A percentile compares a stretch with the other conserved stretches of the same genome.
These are phyloP conservation scores for Saturnispora dispora DNA, from an alignment of 805 yeast genomes.

Conservation along the genomic window DNA sequence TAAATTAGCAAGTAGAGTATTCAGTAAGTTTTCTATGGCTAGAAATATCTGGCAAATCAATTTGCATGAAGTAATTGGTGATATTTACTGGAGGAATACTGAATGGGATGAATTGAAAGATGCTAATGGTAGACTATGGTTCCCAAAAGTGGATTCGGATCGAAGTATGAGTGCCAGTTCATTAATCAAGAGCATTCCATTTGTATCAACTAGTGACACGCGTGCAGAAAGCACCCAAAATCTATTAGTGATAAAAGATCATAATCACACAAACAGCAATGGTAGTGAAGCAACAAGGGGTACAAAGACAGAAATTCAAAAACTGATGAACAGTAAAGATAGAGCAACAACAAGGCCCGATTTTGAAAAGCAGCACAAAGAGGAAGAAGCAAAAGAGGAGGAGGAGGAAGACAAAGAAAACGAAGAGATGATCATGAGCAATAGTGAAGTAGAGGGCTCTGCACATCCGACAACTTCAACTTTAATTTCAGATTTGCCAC, in stretches of 20 bases:
- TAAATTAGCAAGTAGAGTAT: slow-evolving; percentile 59
- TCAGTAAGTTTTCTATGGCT: slow-evolving; percentile 37
- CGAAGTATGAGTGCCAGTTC: neutral
- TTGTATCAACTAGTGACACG: neutral
- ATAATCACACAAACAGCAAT: neutral
- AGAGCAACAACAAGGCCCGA: neutral
- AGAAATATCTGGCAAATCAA: slow-evolving; percentile 58
- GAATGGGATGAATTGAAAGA: slow-evolving; percentile 45
- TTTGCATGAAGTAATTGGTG: slow-evolving; percentile 47
- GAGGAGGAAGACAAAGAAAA: neutral
- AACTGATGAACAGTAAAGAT: neutral
- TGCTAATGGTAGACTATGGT: slow-evolving; percentile 44
- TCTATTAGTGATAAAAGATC: neutral
- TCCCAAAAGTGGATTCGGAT: slow-evolving; percentile 13
- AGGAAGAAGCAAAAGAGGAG: neutral
- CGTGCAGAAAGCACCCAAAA: neutral
- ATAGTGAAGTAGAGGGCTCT: neutral
- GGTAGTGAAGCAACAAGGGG: neutral
- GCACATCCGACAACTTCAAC: neutral
- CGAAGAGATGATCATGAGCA: neutral
- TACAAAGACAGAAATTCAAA: neutral
- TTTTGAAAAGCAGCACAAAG: neutral
- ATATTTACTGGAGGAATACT: slow-evolving; percentile 43
- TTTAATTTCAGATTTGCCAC: neutral
- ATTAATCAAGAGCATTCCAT: neutral